These are phyloP conservation scores for Porcisia deanei DNA, from an alignment of 208 protist species.

Conservation along the genomic window DNA sequence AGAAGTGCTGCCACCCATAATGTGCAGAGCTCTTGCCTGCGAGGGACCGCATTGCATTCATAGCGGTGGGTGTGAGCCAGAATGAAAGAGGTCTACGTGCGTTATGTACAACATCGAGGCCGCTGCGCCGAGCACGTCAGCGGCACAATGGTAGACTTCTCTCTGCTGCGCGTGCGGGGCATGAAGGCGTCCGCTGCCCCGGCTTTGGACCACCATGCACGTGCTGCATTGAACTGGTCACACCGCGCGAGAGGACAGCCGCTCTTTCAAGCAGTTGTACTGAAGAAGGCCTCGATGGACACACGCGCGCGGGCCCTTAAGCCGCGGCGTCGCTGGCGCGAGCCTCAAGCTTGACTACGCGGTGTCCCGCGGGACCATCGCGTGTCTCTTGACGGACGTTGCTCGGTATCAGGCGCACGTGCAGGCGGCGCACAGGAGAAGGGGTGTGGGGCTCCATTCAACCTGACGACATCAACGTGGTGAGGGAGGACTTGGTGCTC, in stretches of 20 bases:
- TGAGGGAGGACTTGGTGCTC: constrained; percentile 53
- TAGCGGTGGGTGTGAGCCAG: constrained; percentile 23
- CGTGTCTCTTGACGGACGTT: constrained; percentile 34
- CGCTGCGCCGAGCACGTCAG: constrained; percentile 28
- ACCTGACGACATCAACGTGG: constrained; percentile 24
- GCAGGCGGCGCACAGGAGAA: constrained; percentile 22
- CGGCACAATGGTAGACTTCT: constrained; percentile 76
- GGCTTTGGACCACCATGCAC: constrained; percentile 65
- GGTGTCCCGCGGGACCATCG: constrained; percentile 14
- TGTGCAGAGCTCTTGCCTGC: constrained; percentile 13
- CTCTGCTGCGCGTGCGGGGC: constrained; percentile 64
- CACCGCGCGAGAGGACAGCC: constrained; percentile 58
- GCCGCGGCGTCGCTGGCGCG: constrained; percentile 49
- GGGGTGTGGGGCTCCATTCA: constrained; percentile 11
- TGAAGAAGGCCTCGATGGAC: constrained; percentile 51
- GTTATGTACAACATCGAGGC: constrained; percentile 23
- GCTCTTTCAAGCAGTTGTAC: constrained; percentile 51
- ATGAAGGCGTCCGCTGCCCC: constrained; percentile 67
- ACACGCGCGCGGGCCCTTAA: constrained; percentile 50
- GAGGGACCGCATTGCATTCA: constrained; percentile 33
- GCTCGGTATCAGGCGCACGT: constrained; percentile 37
- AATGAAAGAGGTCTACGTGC: constrained; percentile 22
- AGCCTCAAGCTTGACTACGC: constrained; percentile 36
- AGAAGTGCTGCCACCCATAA: constrained; percentile 36
- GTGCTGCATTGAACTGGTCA: constrained; percentile 45